These are phyloP conservation scores for Tricholoma terreum DNA, from an alignment of 768 basidiomycete genomes.

Conservation along the genomic window DNA sequence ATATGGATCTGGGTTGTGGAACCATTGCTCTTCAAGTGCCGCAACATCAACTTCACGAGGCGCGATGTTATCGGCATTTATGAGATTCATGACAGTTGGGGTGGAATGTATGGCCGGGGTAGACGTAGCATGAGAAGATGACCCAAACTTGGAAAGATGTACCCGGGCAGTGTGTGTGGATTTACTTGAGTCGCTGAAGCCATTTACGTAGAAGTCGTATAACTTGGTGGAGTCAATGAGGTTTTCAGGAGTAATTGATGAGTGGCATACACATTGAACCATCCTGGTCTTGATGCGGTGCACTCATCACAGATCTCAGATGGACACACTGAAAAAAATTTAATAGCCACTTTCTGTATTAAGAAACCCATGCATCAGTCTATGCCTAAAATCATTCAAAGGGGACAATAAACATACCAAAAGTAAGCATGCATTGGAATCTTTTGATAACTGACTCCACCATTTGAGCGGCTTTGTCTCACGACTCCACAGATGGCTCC, in stretches of 20 bases:
- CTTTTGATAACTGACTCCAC: slow-evolving; percentile 15
- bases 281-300: slow-evolving; percentile 23
- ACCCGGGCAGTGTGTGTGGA: slow-evolving; percentile 17
- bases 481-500: slow-evolving; percentile 6
- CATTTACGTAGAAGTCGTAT: slow-evolving; percentile 14
- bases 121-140: not conserved
- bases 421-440: slow-evolving; percentile 21
- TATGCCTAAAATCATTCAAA: no score
- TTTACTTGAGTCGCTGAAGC: slow-evolving; percentile 13
- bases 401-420: no score
- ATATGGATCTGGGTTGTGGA: slow-evolving; percentile 16
- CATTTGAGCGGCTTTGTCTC: slow-evolving; percentile 17
- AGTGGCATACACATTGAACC: slow-evolving; percentile 22
- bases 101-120: slow-evolving; percentile 7
- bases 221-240: slow-evolving; percentile 14
- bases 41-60: slow-evolving; percentile 4
- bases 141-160: slow-evolving; percentile 4
- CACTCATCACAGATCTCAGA: slow-evolving; percentile 29
- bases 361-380: no score
- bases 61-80: slow-evolving; percentile 13
- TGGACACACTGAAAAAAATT: slow-evolving; percentile 25
- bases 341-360: slow-evolving; percentile 18
- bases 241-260: slow-evolving; percentile 23
- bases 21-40: slow-evolving; percentile 8
- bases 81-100: slow-evolving; percentile 8